Evolutionary conservation across 257 asterid genomes (phyloP).

Genomic region (Petunia axillaris): DNA sequence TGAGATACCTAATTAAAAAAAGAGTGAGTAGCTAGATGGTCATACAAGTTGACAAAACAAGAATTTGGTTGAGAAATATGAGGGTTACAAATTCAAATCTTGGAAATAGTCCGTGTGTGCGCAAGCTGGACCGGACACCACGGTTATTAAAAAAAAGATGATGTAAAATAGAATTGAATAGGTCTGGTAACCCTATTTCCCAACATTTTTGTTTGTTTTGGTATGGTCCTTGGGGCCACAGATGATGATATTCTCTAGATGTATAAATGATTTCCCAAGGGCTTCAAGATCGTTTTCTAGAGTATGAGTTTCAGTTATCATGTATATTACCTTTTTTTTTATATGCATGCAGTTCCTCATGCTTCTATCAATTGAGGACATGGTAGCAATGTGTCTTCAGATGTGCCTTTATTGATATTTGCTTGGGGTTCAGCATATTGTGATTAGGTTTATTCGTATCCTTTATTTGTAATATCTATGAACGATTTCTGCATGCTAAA

Average conservation of each 20-base stretch:
- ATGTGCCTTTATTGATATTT: constrained; percentile 13
- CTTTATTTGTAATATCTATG: background rate
- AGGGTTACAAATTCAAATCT: too few relatives aligned
- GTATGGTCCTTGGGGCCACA: background rate
- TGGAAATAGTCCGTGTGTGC: too few relatives aligned
- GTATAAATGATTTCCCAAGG: too few relatives aligned
- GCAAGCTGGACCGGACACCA: too few relatives aligned
- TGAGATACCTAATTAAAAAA: background rate
- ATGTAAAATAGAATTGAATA: constrained; percentile 1
- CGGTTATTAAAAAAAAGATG: background rate
- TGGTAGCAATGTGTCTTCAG: background rate
- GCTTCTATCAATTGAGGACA: background rate
- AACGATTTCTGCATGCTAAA: background rate
- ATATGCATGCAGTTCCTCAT: background rate
- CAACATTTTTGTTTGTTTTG: background rate
- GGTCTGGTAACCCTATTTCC: background rate
- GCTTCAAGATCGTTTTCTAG: too few relatives aligned
- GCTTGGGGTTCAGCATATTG: background rate
- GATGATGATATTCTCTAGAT: background rate
- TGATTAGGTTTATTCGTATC: background rate
- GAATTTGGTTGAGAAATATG: too few relatives aligned
- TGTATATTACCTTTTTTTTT: background rate
- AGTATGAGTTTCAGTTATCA: too few relatives aligned
- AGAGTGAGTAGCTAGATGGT: too few relatives aligned
- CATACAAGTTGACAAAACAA: too few relatives aligned